Evolutionary conservation across 257 asterid species (phyloP), one percentile per base, ranked within the genome.

Genomic region (Thymus quinquecostatus): DNA sequence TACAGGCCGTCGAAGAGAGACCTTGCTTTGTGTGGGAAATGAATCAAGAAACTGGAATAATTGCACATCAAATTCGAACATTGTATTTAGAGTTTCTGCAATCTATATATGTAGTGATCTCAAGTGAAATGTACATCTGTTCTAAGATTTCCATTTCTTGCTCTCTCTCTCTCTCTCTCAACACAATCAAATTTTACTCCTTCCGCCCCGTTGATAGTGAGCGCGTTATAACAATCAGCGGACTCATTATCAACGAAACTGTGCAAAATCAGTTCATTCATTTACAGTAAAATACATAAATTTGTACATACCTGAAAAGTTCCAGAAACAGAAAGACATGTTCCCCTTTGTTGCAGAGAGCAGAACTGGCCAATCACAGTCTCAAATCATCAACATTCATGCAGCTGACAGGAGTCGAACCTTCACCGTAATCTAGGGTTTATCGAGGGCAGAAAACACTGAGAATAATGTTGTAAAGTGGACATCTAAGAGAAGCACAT

Each of bases 1-100:
- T 91, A 76, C 71, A 88, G 87, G 82, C 98, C 98, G 49, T 77
- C 96, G 70, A 84, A 73, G 75, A 88, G 75, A 72, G 82, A 86
- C 59, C 64, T 27, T 68, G 71, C 87, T 66, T 33, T 90, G 62
- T 92, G 98, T 79, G 96, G 92, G 45, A 76, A 78, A 40, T 83
- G 47, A 81, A 67, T 64, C 33, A 7, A 40, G 0, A 12, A 64
- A 44, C 14, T 62, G 58, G 7, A 29, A 38, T 21, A 21, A 21
- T 21, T 21, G 21, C 21, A 21, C 21, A 21, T 21, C 21, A 21
- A 21, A 21, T 21, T 21, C 21, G 21, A 21, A 21, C 21, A 21
- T 21, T 21, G 21, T 21, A 21, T 69, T 40, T 67, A 50, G 34
- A 44, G n/a, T 66, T 71, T 30, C 21, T 69, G 79, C 14, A 44